Evolutionary conservation across 2,329 filamentous ascomycete species (phyloP).

Genomic region (Fonsecaea multimorphosa): DNA sequence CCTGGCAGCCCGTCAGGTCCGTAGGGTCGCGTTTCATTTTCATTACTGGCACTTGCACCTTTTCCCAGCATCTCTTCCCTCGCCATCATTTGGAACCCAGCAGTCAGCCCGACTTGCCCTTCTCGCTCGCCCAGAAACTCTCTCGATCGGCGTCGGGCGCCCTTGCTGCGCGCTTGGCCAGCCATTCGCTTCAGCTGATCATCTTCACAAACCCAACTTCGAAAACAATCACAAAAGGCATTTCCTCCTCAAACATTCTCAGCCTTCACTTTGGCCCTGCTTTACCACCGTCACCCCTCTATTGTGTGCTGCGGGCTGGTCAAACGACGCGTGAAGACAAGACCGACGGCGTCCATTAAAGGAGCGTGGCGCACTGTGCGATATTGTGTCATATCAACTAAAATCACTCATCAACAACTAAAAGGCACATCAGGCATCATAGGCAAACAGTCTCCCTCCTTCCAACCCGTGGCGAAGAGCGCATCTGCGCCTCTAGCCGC

Average conservation of each 20-base stretch:
- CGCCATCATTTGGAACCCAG: constrained; percentile 7
- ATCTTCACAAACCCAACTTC: neutral
- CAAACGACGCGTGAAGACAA: constrained; percentile 1
- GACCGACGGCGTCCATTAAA: neutral
- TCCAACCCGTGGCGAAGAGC: constrained; percentile 14
- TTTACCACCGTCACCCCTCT: neutral
- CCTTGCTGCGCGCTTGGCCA: constrained; percentile 27
- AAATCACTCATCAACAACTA: constrained; percentile 10
- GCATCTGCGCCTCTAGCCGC: constrained; percentile 33
- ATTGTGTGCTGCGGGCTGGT: neutral
- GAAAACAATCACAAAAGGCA: neutral
- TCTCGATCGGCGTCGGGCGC: constrained; percentile 19
- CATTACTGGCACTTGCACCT: constrained; percentile 13
- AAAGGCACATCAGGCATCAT: constrained; percentile 10
- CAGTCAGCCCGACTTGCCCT: constrained; percentile 13
- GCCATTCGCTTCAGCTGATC: constrained; percentile 31
- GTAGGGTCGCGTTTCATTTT: constrained; percentile 12
- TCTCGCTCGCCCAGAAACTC: constrained; percentile 2
- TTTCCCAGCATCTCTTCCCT: constrained; percentile 10
- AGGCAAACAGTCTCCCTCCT: constrained; percentile 1
- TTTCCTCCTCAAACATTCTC: neutral
- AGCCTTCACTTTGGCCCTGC: neutral
- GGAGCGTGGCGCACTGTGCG: constrained; percentile 3
- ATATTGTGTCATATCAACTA: neutral
- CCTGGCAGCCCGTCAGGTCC: constrained; percentile 4